Conservation (phyloP, 2,329 filamentous ascomycete genomes). For the Coniochaeta sp. region DNA sequence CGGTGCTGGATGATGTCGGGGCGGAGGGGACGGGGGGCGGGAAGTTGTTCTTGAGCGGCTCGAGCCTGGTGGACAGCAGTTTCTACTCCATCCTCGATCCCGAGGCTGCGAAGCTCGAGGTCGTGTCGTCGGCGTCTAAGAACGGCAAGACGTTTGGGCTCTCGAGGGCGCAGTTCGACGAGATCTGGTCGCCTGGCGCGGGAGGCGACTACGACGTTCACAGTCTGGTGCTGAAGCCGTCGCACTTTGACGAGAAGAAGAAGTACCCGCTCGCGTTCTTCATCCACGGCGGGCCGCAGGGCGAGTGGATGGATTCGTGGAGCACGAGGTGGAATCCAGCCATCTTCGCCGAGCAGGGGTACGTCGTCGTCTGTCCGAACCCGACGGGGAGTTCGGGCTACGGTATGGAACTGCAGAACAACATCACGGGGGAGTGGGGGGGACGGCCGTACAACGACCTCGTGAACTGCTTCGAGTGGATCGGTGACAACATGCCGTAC, state of each 20-base stretch:
- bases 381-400: constrained; percentile 80
- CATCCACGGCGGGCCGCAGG: constrained; percentile 79
- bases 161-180: constrained; percentile 52
- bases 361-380: constrained; percentile 75
- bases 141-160: constrained; percentile 62
- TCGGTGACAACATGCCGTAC: constrained; percentile 57
- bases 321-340: constrained; percentile 81
- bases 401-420: constrained; percentile 69
- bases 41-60: constrained; percentile 57
- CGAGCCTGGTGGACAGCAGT: constrained; percentile 65
- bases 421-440: constrained; percentile 76
- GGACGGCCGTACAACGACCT: constrained; percentile 79
- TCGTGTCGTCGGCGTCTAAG: constrained; percentile 58
- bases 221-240: constrained; percentile 60
- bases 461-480: constrained; percentile 68
- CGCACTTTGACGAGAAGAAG: constrained; percentile 58
- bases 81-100: constrained; percentile 56
- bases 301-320: constrained; percentile 70
- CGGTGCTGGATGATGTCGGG: constrained; percentile 38
- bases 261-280: constrained; percentile 74
- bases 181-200: constrained; percentile 63
- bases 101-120: constrained; percentile 21
- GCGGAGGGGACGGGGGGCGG: constrained; percentile 17
- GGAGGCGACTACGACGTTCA: constrained; percentile 56
- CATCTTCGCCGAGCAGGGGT: constrained; percentile 81